Conservation (phyloP, 225 moss, liverwort and hornwort genomes). For the Polytrichum commune region DNA sequence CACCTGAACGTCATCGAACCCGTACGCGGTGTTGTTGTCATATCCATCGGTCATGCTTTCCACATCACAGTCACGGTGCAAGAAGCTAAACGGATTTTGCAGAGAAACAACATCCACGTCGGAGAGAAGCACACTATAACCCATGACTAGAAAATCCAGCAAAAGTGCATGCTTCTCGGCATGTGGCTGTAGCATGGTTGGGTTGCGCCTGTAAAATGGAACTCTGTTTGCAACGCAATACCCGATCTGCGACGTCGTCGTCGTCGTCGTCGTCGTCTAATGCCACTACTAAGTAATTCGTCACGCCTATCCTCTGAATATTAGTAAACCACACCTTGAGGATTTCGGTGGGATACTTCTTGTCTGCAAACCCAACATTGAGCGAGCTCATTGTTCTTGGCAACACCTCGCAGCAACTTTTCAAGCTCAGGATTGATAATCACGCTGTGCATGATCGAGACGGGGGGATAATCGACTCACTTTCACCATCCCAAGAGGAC, state of each 20-base stretch:
- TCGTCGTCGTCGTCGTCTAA: slow-evolving; percentile 86
- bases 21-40: slow-evolving; percentile 77
- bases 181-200: slow-evolving; percentile 85
- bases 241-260: slow-evolving; percentile 60
- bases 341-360: slow-evolving; percentile 59
- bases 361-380: slow-evolving; percentile 84
- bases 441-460: slow-evolving; percentile 55
- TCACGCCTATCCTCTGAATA: slow-evolving; percentile 66
- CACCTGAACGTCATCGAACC: slow-evolving; percentile 76
- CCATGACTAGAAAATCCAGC: slow-evolving; percentile 79
- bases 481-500: slow-evolving; percentile 65
- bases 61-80: slow-evolving; percentile 82
- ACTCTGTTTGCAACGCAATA: slow-evolving; percentile 67
- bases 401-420: slow-evolving; percentile 52
- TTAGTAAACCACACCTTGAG: slow-evolving; percentile 76
- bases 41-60: slow-evolving; percentile 90
- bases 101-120: slow-evolving; percentile 89
- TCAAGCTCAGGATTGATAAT: slow-evolving; percentile 65
- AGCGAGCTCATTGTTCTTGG: slow-evolving; percentile 74
- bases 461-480: slow-evolving; percentile 58
- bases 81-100: slow-evolving; percentile 74
- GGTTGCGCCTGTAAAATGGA: slow-evolving; percentile 71
- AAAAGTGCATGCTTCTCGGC: slow-evolving; percentile 67
- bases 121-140: slow-evolving; percentile 84
- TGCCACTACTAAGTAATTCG: slow-evolving; percentile 84